phyloP scores from a whole-genome alignment of 306 rosid genomes.

The Corylus heterophylla region DNA sequence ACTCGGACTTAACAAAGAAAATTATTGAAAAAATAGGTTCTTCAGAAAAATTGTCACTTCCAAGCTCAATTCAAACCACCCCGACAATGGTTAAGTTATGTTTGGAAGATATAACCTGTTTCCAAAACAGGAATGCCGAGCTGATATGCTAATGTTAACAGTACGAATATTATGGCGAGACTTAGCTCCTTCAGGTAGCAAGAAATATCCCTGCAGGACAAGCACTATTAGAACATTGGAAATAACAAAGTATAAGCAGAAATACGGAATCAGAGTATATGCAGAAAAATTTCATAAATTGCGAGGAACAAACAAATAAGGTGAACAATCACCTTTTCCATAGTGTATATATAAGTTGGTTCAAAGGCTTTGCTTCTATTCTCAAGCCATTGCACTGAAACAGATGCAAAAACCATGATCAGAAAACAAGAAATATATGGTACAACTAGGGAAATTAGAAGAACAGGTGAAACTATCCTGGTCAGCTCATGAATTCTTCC shows the following conservation, averaged over 20 bases:
- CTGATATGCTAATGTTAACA: conserved; percentile 87
- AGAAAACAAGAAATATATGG: not conserved
- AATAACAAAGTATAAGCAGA: conserved; percentile 20
- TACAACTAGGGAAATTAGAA: not conserved
- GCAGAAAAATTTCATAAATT: conserved; percentile 7
- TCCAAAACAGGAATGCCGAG: conserved; percentile 95
- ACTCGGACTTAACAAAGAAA: not conserved
- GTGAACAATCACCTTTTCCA: conserved; percentile 73
- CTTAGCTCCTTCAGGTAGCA: conserved; percentile 91
- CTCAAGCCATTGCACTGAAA: conserved; percentile 91
- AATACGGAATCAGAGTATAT: not conserved
- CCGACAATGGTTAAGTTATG: not conserved
- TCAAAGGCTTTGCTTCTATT: conserved; percentile 78
- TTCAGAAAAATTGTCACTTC: conserved; percentile 14
- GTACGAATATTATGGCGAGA: conserved; percentile 81
- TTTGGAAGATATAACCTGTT: conserved; percentile 59
- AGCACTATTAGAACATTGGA: conserved; percentile 8
- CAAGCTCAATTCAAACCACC: conserved; percentile 16
- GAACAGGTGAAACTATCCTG: not conserved
- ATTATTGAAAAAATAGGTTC: conserved; percentile 4
- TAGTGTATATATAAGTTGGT: conserved; percentile 86
- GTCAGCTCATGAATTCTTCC: not conserved
- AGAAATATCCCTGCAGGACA: conserved; percentile 77
- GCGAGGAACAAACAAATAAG: conserved; percentile 3
- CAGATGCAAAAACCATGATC: conserved; percentile 12